Conservation (phyloP, 2,329 filamentous ascomycete genomes). For the Leptographium flavum region DNA sequence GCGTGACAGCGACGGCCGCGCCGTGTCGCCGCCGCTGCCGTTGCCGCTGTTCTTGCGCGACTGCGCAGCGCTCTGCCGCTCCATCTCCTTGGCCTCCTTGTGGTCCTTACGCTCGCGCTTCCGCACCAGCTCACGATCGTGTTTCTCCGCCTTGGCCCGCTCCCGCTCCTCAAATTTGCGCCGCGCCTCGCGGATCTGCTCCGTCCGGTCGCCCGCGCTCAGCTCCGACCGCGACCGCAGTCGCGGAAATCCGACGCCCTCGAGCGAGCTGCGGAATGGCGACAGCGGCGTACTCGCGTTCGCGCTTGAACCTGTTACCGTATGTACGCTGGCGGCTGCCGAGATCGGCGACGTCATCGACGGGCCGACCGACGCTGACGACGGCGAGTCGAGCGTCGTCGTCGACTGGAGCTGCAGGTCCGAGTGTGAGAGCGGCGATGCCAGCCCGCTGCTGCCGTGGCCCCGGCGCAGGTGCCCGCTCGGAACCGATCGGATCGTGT, state of each 20-base stretch:
- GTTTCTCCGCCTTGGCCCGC: constrained; percentile 46
- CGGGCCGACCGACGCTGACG: constrained; percentile 8
- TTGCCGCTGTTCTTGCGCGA: constrained; percentile 23
- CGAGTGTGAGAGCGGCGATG: constrained; percentile 27
- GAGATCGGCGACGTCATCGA: constrained; percentile 14
- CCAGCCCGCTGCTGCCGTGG: constrained; percentile 16
- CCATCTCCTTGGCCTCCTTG: constrained; percentile 38
- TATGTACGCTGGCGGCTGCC: background rate
- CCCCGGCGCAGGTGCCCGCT: constrained; percentile 3
- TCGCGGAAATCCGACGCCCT: constrained; percentile 37
- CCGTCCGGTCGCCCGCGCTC: constrained; percentile 37
- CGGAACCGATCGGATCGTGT: constrained; percentile 18
- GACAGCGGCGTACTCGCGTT: constrained; percentile 26
- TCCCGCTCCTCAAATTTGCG: constrained; percentile 51
- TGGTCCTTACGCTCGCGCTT: constrained; percentile 44
- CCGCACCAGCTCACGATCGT: constrained; percentile 41
- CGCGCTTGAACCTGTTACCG: background rate
- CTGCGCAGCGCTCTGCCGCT: constrained; percentile 27
- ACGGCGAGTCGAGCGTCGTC: constrained; percentile 14
- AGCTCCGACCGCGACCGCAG: constrained; percentile 46
- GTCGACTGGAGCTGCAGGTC: constrained; percentile 28
- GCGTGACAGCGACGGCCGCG: constrained; percentile 10
- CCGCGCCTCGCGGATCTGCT: constrained; percentile 45
- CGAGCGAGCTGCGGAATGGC: constrained; percentile 44
- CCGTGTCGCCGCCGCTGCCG: constrained; percentile 14